Percentiles rank a stretch among this genome's conserved stretches.
Evolutionary conservation across 306 rosid genomes (phyloP).

Genomic region (Prunus mongolica): DNA sequence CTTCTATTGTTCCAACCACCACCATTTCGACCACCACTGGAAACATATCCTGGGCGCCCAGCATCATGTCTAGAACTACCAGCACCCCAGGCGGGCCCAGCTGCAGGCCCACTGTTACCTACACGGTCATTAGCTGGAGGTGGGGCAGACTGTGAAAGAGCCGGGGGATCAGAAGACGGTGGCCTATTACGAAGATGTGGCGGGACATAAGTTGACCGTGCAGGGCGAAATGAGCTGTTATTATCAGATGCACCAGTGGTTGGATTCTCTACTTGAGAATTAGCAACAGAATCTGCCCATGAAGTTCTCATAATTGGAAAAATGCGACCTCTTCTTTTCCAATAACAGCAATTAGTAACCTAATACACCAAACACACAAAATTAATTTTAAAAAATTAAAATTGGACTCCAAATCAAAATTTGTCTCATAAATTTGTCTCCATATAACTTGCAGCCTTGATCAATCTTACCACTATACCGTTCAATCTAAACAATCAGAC

Average conservation of each 20-base stretch:
- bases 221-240: conserved; percentile 31
- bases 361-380: conserved; percentile 25
- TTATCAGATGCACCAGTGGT: conserved; percentile 31
- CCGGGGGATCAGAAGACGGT: conserved; percentile 36
- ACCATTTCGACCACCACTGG: conserved; percentile 23
- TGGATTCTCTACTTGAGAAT: conserved; percentile 36
- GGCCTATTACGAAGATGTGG: conserved; percentile 75
- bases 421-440: conserved; percentile 14
- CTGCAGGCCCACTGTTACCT: conserved; percentile 35
- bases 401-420: conserved; percentile 16
- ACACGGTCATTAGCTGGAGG: conserved; percentile 25
- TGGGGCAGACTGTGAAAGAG: conserved; percentile 25
- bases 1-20: conserved; percentile 57
- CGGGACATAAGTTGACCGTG: conserved; percentile 57
- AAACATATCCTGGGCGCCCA: conserved; percentile 39
- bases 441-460: conserved; percentile 17
- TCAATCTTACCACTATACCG: conserved; percentile 11
- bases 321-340: conserved; percentile 21
- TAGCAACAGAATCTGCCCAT: conserved; percentile 70
- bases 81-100: conserved; percentile 38
- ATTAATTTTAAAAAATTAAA: not conserved
- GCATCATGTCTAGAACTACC: conserved; percentile 36
- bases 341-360: conserved; percentile 10
- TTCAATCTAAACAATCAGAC: conserved; percentile 20
- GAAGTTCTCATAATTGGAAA: conserved; percentile 52